Percentiles rank a stretch among this genome's conserved stretches.
These are phyloP conservation scores for Entomortierella beljakovae DNA, from an alignment of 192 early-diverging fungal genomes.

Conservation along the genomic window DNA sequence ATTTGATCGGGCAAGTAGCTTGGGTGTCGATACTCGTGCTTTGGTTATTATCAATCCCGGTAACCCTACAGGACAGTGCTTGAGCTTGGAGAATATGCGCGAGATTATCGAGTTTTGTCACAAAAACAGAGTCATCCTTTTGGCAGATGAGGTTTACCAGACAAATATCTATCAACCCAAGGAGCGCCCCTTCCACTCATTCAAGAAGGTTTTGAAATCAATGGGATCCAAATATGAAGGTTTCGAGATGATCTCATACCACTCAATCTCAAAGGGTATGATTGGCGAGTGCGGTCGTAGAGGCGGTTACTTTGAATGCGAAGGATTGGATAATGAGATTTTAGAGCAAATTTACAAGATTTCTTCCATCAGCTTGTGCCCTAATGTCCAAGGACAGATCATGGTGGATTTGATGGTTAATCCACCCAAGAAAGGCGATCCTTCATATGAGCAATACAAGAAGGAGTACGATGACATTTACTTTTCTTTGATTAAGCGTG, in stretches of 20 bases:
- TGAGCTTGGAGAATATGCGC: conserved; percentile 84
- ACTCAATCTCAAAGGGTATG: conserved; percentile 98
- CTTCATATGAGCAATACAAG: conserved; percentile 79
- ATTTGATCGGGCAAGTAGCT: conserved; percentile 68
- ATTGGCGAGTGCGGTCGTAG: conserved; percentile 98
- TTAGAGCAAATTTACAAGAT: conserved; percentile 94
- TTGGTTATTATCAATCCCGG: conserved; percentile 98
- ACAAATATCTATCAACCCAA: conserved; percentile 89
- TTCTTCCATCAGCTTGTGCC: conserved; percentile 92
- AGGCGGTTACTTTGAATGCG: conserved; percentile 98
- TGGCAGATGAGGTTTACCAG: conserved; percentile 99
- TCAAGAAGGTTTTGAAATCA: conserved; percentile 92
- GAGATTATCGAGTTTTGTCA: conserved; percentile 93
- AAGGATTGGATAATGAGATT: conserved; percentile 78
- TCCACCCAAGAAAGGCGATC: conserved; percentile 86
- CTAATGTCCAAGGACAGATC: conserved; percentile 95
- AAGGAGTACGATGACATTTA: conserved; percentile 81
- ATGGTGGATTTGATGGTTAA: conserved; percentile 94
- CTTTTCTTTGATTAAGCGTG: conserved; percentile 83
- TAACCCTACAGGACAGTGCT: conserved; percentile 96
- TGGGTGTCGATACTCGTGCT: conserved; percentile 91
- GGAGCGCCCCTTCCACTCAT: conserved; percentile 91
- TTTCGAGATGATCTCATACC: conserved; percentile 95
- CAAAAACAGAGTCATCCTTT: conserved; percentile 81
- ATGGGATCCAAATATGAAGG: conserved; percentile 76